These are phyloP conservation scores for Gyromitra esculenta DNA, from an alignment of 2,329 filamentous ascomycete genomes.

Conservation along the genomic window DNA sequence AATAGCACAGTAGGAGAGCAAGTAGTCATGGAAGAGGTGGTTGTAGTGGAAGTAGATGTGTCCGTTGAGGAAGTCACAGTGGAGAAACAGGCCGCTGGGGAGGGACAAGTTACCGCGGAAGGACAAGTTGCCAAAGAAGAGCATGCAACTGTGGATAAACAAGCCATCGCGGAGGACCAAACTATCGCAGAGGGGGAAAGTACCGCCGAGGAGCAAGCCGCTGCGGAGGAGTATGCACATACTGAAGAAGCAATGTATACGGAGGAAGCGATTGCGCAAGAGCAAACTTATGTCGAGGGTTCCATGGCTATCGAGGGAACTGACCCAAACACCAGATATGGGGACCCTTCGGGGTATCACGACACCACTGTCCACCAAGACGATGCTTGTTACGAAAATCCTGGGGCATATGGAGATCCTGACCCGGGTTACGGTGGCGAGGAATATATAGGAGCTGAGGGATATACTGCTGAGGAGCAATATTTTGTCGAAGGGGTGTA, in stretches of 20 bases:
- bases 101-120: too few species aligned
- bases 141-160: too few species aligned
- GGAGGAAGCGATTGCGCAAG: constrained; percentile 12
- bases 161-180: background rate
- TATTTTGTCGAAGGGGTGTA: background rate
- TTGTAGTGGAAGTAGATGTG: too few species aligned
- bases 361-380: background rate
- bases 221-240: background rate
- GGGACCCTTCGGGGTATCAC: background rate
- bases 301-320: background rate
- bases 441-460: background rate
- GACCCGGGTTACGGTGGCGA: background rate
- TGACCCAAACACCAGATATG: background rate
- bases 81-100: too few species aligned
- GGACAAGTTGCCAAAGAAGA: too few species aligned
- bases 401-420: background rate
- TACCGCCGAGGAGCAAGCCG: background rate
- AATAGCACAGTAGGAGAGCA: background rate
- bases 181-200: background rate
- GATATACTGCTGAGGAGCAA: background rate
- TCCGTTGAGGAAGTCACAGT: too few species aligned
- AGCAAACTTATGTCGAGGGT: background rate
- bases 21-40: too few species aligned
- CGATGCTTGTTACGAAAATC: background rate
- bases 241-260: constrained; percentile 16